Conservation (phyloP, 495 filamentous ascomycete species). For the Hypoxylon fragiforme region DNA sequence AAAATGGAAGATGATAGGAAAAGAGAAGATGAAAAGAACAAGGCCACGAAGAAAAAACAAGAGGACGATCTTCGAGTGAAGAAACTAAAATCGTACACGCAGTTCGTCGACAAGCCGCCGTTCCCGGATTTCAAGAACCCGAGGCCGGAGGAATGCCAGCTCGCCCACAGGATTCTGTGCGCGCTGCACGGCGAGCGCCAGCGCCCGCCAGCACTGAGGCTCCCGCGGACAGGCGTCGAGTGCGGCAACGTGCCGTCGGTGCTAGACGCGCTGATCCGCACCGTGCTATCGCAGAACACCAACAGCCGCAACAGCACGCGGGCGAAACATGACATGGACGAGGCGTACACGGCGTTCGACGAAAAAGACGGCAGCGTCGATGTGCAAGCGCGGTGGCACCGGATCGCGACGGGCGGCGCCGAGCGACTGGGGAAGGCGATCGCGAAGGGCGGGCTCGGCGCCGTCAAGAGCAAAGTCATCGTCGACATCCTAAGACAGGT, state of each 20-base stretch:
- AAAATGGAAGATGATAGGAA: neutral
- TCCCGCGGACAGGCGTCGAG: slow-evolving; percentile 68
- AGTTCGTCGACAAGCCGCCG: slow-evolving; percentile 51
- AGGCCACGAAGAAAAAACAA: slow-evolving; percentile 2
- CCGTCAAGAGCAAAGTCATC: slow-evolving; percentile 75
- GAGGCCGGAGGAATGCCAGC: slow-evolving; percentile 69
- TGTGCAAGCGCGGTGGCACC: slow-evolving; percentile 64
- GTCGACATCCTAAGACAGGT: slow-evolving; percentile 73
- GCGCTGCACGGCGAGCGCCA: slow-evolving; percentile 66
- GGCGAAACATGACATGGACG: slow-evolving; percentile 72
- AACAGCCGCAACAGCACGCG: slow-evolving; percentile 64
- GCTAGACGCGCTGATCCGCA: slow-evolving; percentile 81
- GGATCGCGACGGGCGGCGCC: slow-evolving; percentile 63
- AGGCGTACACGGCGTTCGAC: too few species aligned
- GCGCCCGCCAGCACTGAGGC: slow-evolving; percentile 66
- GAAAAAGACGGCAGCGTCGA: slow-evolving; percentile 77
- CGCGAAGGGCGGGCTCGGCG: slow-evolving; percentile 68
- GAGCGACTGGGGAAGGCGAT: slow-evolving; percentile 73
- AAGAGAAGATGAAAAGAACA: neutral
- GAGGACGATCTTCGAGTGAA: slow-evolving; percentile 32
- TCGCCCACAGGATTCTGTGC: slow-evolving; percentile 67
- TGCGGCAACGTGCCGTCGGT: slow-evolving; percentile 88
- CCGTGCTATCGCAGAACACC: slow-evolving; percentile 74
- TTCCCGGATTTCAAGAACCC: slow-evolving; percentile 71
- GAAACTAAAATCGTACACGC: slow-evolving; percentile 40